Conservation (phyloP, 2,329 filamentous ascomycete genomes). For the Sclerotinia minor region DNA sequence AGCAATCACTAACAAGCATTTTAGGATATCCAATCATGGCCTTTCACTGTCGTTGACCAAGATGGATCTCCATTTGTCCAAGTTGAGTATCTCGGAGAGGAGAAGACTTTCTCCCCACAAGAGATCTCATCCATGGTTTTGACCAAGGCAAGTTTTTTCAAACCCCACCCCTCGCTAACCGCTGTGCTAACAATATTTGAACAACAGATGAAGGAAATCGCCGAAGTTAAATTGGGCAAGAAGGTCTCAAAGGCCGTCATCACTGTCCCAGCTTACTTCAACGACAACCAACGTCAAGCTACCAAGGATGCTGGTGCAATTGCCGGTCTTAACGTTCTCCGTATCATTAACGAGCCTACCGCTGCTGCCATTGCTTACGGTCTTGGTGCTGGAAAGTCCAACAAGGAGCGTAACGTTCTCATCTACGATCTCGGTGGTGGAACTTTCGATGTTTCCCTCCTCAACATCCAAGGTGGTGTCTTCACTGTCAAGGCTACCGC, state of each 20-base stretch:
- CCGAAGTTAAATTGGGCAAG: constrained; percentile 97
- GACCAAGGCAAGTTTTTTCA: constrained; percentile 69
- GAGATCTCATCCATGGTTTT: constrained; percentile 99
- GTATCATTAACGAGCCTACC: constrained; percentile 99
- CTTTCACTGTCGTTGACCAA: constrained; percentile 96
- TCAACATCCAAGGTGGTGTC: constrained; percentile 98
- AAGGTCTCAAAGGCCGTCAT: constrained; percentile 99
- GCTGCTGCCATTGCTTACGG: constrained; percentile 98
- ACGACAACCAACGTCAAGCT: constrained; percentile 99
- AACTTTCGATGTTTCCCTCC: constrained; percentile 99
- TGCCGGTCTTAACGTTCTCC: constrained; percentile 93
- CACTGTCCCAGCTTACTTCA: constrained; percentile 99
- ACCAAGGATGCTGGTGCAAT: constrained; percentile 99
- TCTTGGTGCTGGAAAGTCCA: constrained; percentile 90
- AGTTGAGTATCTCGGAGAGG: constrained; percentile 94
- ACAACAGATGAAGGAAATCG: constrained; percentile 95
- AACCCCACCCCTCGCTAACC: neutral
- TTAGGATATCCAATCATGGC: constrained; percentile 80
- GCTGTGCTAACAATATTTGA: constrained; percentile 11
- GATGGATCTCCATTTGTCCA: constrained; percentile 86
- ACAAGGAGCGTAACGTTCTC: constrained; percentile 97
- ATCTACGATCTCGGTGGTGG: constrained; percentile 99
- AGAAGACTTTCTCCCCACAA: constrained; percentile 94
- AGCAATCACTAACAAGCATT: neutral
- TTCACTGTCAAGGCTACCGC: constrained; percentile 99